These are phyloP conservation scores for Candida tetrigidarum DNA, from an alignment of 1,139 yeast species.

Conservation along the genomic window DNA sequence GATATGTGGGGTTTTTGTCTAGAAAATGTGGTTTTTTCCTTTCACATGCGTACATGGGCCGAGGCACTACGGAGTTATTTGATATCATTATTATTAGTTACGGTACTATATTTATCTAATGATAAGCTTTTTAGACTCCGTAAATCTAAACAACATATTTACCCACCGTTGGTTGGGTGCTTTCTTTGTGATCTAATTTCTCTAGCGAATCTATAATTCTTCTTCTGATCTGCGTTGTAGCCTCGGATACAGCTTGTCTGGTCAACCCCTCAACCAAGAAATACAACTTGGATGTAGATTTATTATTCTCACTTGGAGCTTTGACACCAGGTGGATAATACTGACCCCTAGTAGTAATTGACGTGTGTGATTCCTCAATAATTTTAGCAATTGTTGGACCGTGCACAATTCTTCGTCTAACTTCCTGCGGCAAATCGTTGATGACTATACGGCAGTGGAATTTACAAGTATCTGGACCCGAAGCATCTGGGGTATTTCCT, in stretches of 20 bases:
- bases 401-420: conserved; percentile 82
- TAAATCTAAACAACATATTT: conserved; percentile 39
- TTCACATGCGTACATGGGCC: conserved; percentile 1
- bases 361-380: conserved; percentile 73
- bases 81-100: too few species aligned
- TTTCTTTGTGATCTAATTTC: conserved; percentile 44
- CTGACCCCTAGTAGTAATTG: conserved; percentile 84
- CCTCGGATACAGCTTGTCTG: conserved; percentile 64
- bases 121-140: too few species aligned
- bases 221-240: conserved; percentile 65
- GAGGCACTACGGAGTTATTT: not conserved
- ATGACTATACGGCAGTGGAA: conserved; percentile 76
- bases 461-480: conserved; percentile 64
- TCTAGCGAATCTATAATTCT: conserved; percentile 65
- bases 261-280: conserved; percentile 79
- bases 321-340: conserved; percentile 65
- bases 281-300: conserved; percentile 70
- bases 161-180: conserved; percentile 35
- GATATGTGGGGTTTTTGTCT: too few species aligned
- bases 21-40: too few species aligned
- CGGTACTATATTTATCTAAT: too few species aligned
- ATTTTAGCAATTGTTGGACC: conserved; percentile 67
- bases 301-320: conserved; percentile 28
- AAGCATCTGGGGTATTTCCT: conserved; percentile 62
- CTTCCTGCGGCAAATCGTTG: conserved; percentile 85